These are phyloP conservation scores for Tetradesmus lagerheimii DNA, from an alignment of 139 green algal genomes.

Conservation along the genomic window DNA sequence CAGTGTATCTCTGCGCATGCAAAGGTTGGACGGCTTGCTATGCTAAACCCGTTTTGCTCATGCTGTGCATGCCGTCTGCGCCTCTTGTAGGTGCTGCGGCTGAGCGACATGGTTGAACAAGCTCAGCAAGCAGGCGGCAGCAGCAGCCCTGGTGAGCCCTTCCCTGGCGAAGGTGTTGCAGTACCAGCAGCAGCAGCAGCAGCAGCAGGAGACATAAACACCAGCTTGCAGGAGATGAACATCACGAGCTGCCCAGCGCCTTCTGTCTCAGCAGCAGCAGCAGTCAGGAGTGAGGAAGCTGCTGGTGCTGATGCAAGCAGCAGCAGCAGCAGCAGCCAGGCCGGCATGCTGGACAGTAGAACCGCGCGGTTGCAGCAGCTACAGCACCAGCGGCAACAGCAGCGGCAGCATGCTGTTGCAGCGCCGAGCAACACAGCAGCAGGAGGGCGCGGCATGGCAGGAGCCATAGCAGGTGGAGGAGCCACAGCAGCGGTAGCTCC, in stretches of 20 bases:
- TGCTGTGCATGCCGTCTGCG: not conserved
- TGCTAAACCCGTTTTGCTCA: no score
- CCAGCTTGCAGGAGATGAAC: not conserved
- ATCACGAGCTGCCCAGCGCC: not conserved
- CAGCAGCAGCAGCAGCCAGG: not conserved
- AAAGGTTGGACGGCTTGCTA: no score
- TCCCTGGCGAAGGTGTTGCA: not conserved
- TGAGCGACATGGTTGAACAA: conserved; percentile 20
- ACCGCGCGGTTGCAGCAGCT: not conserved
- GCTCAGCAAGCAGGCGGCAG: not conserved
- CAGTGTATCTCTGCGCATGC: no score
- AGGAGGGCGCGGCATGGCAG: not conserved
- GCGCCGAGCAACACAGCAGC: not conserved
- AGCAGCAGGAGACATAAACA: not conserved
- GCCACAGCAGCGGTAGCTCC: not conserved
- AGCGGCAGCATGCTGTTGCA: no score
- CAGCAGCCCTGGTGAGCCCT: no score
- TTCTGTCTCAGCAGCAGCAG: not conserved
- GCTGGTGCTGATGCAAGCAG: not conserved
- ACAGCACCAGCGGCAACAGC: not conserved
- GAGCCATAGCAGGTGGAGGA: not conserved
- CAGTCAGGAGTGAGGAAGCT: not conserved
- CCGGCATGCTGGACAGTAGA: not conserved
- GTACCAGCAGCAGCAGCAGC: not conserved
- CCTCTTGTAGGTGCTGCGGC: not conserved